These are phyloP conservation scores for Prunella vulgaris DNA, from an alignment of 257 asterid species.

Conservation along the genomic window DNA sequence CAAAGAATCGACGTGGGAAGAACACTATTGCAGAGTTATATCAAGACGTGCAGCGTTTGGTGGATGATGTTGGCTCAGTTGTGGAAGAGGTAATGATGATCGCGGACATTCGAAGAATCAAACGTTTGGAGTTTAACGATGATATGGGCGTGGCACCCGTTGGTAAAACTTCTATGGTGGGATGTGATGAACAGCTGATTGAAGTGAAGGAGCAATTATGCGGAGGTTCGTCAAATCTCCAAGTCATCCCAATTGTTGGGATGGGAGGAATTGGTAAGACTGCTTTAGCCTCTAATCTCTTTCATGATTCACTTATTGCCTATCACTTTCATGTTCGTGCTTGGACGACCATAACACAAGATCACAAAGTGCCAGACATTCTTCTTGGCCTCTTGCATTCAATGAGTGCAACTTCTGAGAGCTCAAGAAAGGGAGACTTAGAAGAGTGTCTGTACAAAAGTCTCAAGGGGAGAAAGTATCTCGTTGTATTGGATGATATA, in stretches of 20 bases:
- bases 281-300: slow-evolving; percentile 24
- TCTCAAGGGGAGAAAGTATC: slow-evolving; percentile 28
- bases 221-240: slow-evolving; percentile 23
- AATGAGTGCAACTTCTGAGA: not conserved
- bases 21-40: not conserved
- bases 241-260: slow-evolving; percentile 22
- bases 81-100: not conserved
- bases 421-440: not conserved
- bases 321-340: slow-evolving; percentile 23
- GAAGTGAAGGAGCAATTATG: slow-evolving; percentile 19
- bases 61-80: slow-evolving; percentile 11
- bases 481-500: slow-evolving; percentile 29
- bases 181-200: slow-evolving; percentile 14
- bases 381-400: slow-evolving; percentile 19
- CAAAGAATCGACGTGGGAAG: not conserved
- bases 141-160: not conserved
- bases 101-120: not conserved
- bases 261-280: slow-evolving; percentile 37
- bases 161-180: slow-evolving; percentile 12
- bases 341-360: slow-evolving; percentile 27
- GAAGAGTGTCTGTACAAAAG: slow-evolving; percentile 17
- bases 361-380: slow-evolving; percentile 11
- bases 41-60: slow-evolving; percentile 2
- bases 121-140: not conserved
- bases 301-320: not conserved